phyloP scores from a whole-genome alignment of 352 stramenopile species.

The Elongisporangium undulatum region DNA sequence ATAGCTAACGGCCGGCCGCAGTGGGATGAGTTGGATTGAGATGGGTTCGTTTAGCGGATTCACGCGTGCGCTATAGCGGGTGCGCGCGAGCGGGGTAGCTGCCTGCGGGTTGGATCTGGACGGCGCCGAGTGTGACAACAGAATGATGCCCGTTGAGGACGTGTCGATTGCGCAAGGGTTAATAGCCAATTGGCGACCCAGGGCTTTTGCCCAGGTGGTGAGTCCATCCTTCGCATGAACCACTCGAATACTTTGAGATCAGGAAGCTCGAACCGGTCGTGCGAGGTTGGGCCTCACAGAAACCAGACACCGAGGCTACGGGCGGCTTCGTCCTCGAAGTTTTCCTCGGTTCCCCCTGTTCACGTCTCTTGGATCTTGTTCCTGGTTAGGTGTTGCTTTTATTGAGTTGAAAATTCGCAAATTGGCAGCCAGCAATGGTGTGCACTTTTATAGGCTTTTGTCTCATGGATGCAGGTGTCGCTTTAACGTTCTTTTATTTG shows the following conservation, averaged over 20 bases:
- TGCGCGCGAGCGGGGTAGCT: background rate
- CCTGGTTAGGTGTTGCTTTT: background rate
- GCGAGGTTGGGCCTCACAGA: background rate
- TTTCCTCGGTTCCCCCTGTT: background rate
- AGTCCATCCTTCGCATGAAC: background rate
- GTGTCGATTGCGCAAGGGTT: background rate
- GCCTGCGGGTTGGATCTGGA: background rate
- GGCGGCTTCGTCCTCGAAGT: background rate
- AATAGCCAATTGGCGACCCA: background rate
- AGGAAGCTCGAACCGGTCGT: background rate
- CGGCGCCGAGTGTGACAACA: background rate
- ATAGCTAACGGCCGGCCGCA: background rate
- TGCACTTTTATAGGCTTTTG: background rate
- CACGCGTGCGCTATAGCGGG: background rate
- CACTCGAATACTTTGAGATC: background rate
- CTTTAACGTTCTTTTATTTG: background rate
- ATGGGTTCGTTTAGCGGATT: background rate
- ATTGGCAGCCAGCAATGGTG: background rate
- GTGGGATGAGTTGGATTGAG: background rate
- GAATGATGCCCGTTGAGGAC: background rate
- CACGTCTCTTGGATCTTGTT: background rate
- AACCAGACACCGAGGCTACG: background rate
- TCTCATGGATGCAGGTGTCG: background rate
- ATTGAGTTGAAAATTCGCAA: background rate
- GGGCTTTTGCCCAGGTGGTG: background rate